Evolutionary conservation across 768 basidiomycete species (phyloP), one percentile per base, ranked within the genome.

Genomic region (Cyclocybe aegerita): DNA sequence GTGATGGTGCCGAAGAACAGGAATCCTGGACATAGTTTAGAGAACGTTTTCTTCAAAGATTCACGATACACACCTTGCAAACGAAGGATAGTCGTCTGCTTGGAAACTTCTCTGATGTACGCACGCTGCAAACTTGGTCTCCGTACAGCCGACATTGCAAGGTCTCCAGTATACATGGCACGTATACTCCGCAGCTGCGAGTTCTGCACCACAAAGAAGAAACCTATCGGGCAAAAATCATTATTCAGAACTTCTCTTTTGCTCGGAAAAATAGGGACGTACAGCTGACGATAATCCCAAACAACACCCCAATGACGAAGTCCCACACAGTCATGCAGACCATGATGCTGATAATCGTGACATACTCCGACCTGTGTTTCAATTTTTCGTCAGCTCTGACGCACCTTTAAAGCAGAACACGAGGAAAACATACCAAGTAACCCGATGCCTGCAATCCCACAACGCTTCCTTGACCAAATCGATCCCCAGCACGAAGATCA

Each of bases 191-290:
- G 71, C 11, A 91, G 69, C 59, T 87, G 88, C 0, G 94, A 97
- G 52, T 90, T 96, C 61, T 96, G 92, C 2, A 98, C 78, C n/a
- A 99, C 96, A 62, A 99, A 99, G 73, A 96, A 97, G 68, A 98
- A 77, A 60, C 88, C 90, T 91, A 49, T 2, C 43, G 15, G 33
- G 11, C 41, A 23, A 49, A 17, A 36, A 32, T 36, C 37, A 33
- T 17, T 36, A 7, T 36, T 16, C 14, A 31, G 29, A 29, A 45
- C n/a, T n/a, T n/a, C n/a, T n/a, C n/a, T n/a, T n/a, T n/a, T n/a
- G n/a, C n/a, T n/a, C n/a, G n/a, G n/a, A n/a, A n/a, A n/a, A n/a
- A n/a, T n/a, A n/a, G n/a, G 9, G 11, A 72, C 86, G 62, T 67
- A 87, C 93, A 97, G 60, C 92, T 92, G 49, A 93, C 83, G 48